phyloP scores from a whole-genome alignment of 2,329 filamentous ascomycete species.

The Neophaeococcomyces mojaviensis region DNA sequence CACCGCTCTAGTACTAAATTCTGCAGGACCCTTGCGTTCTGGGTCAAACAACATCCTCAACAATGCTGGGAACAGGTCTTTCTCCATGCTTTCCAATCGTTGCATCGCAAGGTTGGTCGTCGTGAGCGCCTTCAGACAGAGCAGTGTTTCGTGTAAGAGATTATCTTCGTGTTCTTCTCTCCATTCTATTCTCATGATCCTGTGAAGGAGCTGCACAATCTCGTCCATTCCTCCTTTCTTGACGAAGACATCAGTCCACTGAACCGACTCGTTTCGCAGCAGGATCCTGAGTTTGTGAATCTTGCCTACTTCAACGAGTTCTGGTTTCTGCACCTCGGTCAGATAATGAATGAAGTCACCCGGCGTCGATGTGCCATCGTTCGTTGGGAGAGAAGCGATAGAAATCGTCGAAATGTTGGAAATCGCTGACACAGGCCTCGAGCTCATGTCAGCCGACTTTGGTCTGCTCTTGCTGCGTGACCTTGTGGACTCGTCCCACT shows the following conservation, averaged over 20 bases:
- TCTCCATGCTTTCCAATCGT: slow-evolving; percentile 71
- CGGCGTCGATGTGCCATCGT: slow-evolving; percentile 66
- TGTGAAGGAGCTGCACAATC: slow-evolving; percentile 74
- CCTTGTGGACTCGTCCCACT: slow-evolving; percentile 55
- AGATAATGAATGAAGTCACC: slow-evolving; percentile 82
- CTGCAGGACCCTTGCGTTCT: slow-evolving; percentile 95
- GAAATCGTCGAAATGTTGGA: slow-evolving; percentile 49
- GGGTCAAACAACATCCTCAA: slow-evolving; percentile 88
- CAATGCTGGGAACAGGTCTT: slow-evolving; percentile 75
- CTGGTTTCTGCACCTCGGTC: slow-evolving; percentile 69
- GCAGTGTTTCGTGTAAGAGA: slow-evolving; percentile 80
- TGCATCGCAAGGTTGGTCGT: slow-evolving; percentile 81
- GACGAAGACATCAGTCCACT: slow-evolving; percentile 92
- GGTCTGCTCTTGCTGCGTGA: slow-evolving; percentile 42
- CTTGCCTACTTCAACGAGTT: slow-evolving; percentile 85
- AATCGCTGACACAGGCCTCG: slow-evolving; percentile 51
- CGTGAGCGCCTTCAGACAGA: slow-evolving; percentile 89
- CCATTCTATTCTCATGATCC: slow-evolving; percentile 96
- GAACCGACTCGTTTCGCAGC: slow-evolving; percentile 87
- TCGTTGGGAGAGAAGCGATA: slow-evolving; percentile 46
- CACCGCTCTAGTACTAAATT: slow-evolving; percentile 88
- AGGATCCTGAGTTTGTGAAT: slow-evolving; percentile 86
- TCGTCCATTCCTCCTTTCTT: slow-evolving; percentile 85
- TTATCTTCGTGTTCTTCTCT: slow-evolving; percentile 94
- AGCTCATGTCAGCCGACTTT: slow-evolving; percentile 58